Conservation (phyloP, 2,329 filamentous ascomycete species). For the Colletotrichum sp. region DNA sequence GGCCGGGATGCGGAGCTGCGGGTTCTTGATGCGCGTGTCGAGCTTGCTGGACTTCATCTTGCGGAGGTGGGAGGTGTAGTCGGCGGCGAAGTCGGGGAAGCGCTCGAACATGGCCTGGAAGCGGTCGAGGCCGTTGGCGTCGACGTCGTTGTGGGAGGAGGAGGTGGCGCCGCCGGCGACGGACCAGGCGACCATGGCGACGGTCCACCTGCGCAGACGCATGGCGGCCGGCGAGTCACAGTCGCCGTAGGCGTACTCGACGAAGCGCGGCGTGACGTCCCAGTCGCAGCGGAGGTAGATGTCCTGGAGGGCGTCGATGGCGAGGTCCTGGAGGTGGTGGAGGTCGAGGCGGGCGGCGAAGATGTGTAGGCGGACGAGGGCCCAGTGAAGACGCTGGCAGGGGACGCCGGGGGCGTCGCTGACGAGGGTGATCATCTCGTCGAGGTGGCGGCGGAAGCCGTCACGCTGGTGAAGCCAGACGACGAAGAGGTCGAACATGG, state of each 20-base stretch:
- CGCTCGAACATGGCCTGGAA: conserved; percentile 49
- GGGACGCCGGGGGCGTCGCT: conserved; percentile 23
- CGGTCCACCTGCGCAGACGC: conserved; percentile 62
- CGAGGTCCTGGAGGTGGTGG: conserved; percentile 56
- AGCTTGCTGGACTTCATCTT: conserved; percentile 58
- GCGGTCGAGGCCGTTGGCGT: conserved; percentile 25
- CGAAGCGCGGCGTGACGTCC: conserved; percentile 58
- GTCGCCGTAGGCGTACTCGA: conserved; percentile 59
- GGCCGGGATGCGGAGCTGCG: conserved; percentile 61
- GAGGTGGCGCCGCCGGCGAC: conserved; percentile 39
- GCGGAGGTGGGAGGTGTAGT: conserved; percentile 56
- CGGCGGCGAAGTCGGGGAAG: conserved; percentile 51
- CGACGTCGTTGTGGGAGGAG: conserved; percentile 24
- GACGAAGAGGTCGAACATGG: conserved; percentile 59
- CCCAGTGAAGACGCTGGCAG: conserved; percentile 51
- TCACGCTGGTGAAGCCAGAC: conserved; percentile 52
- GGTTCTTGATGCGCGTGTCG: conserved; percentile 63
- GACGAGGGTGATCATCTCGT: conserved; percentile 39
- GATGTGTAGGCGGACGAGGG: conserved; percentile 60
- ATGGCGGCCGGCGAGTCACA: conserved; percentile 54
- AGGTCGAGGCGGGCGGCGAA: conserved; percentile 60
- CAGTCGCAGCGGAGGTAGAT: conserved; percentile 64
- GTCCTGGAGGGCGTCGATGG: conserved; percentile 65
- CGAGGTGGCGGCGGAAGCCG: conserved; percentile 48
- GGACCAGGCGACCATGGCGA: conserved; percentile 65